Evolutionary conservation across 2,329 filamentous ascomycete genomes (phyloP).

Genomic region (Hirsutella rhossiliensis): DNA sequence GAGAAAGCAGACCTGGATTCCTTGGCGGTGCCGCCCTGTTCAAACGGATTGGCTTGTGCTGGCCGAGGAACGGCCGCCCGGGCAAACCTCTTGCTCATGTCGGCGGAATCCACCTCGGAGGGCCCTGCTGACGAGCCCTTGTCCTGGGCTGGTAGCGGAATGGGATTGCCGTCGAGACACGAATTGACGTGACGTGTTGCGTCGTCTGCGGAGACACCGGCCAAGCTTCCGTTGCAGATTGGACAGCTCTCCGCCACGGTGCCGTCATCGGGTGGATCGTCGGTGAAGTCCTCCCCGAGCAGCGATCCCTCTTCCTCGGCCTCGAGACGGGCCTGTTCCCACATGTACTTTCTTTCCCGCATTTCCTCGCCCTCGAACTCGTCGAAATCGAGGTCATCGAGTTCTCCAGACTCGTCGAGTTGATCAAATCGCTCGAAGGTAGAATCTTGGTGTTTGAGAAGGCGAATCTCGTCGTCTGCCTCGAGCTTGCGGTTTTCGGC

Average conservation of each 20-base stretch:
- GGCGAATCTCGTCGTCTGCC: neutral
- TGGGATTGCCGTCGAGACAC: conserved; percentile 74
- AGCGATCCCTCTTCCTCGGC: conserved; percentile 39
- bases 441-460: conserved; percentile 12
- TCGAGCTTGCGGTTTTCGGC: neutral
- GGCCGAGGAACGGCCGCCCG: conserved; percentile 61
- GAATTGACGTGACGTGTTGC: conserved; percentile 80
- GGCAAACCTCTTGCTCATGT: conserved; percentile 47
- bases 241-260: conserved; percentile 46
- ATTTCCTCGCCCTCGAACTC: conserved; percentile 50
- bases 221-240: conserved; percentile 59
- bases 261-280: conserved; percentile 19
- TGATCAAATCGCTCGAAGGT: conserved; percentile 21
- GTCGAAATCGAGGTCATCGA: conserved; percentile 46
- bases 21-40: conserved; percentile 28
- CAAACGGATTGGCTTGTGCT: conserved; percentile 70
- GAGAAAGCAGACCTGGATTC: conserved; percentile 64
- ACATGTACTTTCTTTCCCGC: conserved; percentile 58
- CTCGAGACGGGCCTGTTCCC: conserved; percentile 58
- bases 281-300: conserved; percentile 21
- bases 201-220: conserved; percentile 49
- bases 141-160: conserved; percentile 33
- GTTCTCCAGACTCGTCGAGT: conserved; percentile 20
- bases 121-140: conserved; percentile 6
- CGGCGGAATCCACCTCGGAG: conserved; percentile 21